Evolutionary conservation across 73 alveolate genomes (phyloP).

Genomic region (Urostyla sp.): DNA sequence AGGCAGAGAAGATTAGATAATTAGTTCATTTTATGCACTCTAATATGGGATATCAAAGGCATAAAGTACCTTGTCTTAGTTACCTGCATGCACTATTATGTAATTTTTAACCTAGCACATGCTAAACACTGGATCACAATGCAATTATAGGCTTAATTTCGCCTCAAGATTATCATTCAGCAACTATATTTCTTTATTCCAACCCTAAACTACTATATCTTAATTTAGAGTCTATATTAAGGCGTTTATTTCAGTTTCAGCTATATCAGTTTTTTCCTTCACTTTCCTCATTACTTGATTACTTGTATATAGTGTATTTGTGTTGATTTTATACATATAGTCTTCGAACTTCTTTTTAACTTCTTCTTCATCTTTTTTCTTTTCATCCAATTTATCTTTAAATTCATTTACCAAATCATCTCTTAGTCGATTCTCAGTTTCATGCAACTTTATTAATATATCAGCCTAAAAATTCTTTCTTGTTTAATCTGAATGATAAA

Average conservation of each 20-base stretch:
- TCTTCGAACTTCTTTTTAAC: not conserved
- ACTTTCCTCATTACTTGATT: not conserved
- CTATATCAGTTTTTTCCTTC: not conserved
- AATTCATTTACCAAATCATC: not conserved
- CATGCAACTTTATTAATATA: not conserved
- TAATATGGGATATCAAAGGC: constrained; percentile 14
- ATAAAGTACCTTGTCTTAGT: not conserved
- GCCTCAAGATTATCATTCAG: not conserved
- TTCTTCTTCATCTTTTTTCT: not conserved
- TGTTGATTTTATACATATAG: not conserved
- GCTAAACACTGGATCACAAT: not conserved
- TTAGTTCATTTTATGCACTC: too few species aligned
- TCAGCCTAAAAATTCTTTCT: not conserved
- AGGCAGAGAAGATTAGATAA: too few species aligned
- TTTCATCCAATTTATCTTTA: not conserved
- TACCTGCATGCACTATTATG: not conserved
- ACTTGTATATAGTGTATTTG: not conserved
- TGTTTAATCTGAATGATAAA: not conserved
- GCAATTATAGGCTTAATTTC: not conserved
- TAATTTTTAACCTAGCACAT: not conserved
- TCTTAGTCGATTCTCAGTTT: not conserved
- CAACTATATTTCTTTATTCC: not conserved
- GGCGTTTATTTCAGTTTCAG: not conserved
- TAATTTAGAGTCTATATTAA: not conserved
- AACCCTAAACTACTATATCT: not conserved